Conservation (phyloP, 176 grass and related monocot genomes). For the Microstegium vimineum region DNA sequence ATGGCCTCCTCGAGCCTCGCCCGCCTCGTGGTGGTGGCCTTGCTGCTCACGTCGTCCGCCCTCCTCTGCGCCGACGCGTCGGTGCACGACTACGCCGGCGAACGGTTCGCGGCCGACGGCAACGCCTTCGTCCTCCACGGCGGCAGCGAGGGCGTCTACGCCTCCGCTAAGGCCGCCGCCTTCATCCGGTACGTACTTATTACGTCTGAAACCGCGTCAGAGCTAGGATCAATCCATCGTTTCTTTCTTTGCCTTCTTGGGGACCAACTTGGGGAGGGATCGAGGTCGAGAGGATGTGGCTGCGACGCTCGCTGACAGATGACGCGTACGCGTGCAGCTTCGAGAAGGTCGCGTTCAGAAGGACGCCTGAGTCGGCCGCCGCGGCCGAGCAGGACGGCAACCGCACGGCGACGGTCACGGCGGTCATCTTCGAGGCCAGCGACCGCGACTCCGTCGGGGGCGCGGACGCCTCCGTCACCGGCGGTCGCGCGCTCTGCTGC, state of each 20-base stretch:
- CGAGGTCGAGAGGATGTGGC: too few species aligned
- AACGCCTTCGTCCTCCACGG: conserved; percentile 72
- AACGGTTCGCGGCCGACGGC: conserved; percentile 36
- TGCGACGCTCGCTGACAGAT: too few species aligned
- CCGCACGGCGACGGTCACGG: conserved; percentile 34
- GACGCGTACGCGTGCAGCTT: conserved; percentile 67
- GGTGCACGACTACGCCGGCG: conserved; percentile 68
- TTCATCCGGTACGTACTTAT: conserved; percentile 58
- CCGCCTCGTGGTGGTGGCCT: neutral
- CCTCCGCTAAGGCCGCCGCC: conserved; percentile 42
- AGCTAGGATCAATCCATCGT: neutral
- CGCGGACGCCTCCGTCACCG: conserved; percentile 15
- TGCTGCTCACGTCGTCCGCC: neutral
- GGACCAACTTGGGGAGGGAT: neutral
- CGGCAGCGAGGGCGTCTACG: conserved; percentile 78
- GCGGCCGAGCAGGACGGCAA: conserved; percentile 29
- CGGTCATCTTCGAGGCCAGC: conserved; percentile 60
- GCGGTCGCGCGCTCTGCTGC: conserved; percentile 61
- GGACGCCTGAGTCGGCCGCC: conserved; percentile 30
- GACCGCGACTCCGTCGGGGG: conserved; percentile 39
- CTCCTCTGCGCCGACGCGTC: conserved; percentile 44
- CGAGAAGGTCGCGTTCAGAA: conserved; percentile 65
- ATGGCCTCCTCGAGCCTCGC: conserved; percentile 23
- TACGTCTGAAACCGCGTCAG: neutral
- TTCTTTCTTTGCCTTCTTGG: neutral